Evolutionary conservation across 164 flowering plant species (phyloP).

Genomic region (Vitis rotundifolia): DNA sequence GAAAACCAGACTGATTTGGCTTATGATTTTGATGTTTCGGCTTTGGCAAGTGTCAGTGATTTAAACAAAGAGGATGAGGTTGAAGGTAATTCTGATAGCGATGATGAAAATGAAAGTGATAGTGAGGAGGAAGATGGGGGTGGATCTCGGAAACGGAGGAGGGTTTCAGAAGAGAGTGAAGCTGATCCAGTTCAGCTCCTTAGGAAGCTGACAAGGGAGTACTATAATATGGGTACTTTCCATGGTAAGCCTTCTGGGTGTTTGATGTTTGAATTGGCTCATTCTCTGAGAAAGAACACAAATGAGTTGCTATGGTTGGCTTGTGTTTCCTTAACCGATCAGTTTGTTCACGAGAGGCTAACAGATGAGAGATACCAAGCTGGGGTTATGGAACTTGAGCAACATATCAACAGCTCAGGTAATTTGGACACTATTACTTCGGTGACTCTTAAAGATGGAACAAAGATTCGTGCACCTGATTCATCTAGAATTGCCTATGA

Average conservation of each 20-base stretch:
- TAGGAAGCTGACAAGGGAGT: constrained; percentile 62
- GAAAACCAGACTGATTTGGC: constrained; percentile 79
- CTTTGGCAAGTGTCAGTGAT: constrained; percentile 65
- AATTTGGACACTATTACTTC: constrained; percentile 78
- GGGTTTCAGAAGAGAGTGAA: constrained; percentile 38
- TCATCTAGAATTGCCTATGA: constrained; percentile 81
- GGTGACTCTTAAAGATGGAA: constrained; percentile 92
- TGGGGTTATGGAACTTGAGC: constrained; percentile 96
- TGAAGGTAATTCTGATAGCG: constrained; percentile 43
- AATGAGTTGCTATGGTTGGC: constrained; percentile 94
- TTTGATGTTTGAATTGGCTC: constrained; percentile 81
- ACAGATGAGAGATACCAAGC: constrained; percentile 90
- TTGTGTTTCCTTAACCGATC: constrained; percentile 94
- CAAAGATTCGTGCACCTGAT: constrained; percentile 80
- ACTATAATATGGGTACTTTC: constrained; percentile 81
- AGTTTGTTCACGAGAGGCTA: constrained; percentile 86
- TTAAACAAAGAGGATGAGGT: constrained; percentile 64
- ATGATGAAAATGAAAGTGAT: constrained; percentile 44
- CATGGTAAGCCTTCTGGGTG: constrained; percentile 97
- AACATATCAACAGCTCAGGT: constrained; percentile 82
- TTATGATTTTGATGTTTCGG: constrained; percentile 77
- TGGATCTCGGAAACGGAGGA: constrained; percentile 50
- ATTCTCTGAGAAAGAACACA: constrained; percentile 76
- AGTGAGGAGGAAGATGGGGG: constrained; percentile 47
- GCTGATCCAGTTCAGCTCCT: constrained; percentile 55